phyloP scores from a whole-genome alignment of 441 rosid species.

The Breynia disticha region DNA sequence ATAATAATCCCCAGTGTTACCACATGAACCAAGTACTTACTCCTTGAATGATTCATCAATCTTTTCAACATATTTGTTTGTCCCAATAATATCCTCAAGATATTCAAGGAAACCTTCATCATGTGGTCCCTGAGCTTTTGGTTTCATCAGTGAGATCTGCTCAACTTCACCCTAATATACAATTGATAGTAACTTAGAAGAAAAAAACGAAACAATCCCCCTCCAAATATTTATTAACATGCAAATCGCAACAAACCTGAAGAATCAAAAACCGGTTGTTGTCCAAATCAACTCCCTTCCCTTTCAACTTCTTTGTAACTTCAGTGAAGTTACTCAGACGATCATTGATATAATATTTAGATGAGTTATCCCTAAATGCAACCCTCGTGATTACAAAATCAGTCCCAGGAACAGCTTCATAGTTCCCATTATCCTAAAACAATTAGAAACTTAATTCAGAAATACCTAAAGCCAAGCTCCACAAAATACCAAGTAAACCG shows the following conservation, averaged over 20 bases:
- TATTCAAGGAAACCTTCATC: constrained; percentile 99
- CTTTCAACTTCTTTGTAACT: constrained; percentile 79
- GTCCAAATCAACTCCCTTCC: constrained; percentile 93
- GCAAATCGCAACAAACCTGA: constrained; percentile 42
- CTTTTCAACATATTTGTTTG: constrained; percentile 82
- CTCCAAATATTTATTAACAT: neutral
- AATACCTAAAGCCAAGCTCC: neutral
- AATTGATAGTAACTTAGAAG: constrained; percentile 14
- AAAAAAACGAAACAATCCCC: constrained; percentile 9
- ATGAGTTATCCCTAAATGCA: constrained; percentile 93
- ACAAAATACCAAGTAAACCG: too few relatives aligned
- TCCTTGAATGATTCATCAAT: constrained; percentile 73
- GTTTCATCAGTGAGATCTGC: constrained; percentile 97
- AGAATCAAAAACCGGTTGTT: constrained; percentile 94
- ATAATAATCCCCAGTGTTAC: constrained; percentile 4
- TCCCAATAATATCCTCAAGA: constrained; percentile 92
- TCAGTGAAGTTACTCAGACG: constrained; percentile 86
- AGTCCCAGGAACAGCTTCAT: constrained; percentile 78
- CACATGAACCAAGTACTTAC: constrained; percentile 37
- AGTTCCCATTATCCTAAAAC: constrained; percentile 68
- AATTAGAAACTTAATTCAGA: neutral
- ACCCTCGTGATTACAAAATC: constrained; percentile 84
- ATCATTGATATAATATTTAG: constrained; percentile 80
- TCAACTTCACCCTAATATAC: constrained; percentile 83
- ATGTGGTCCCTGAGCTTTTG: constrained; percentile 91